Percentiles rank a stretch among this genome's conserved stretches.
These are phyloP conservation scores for Coniella vitis DNA, from an alignment of 2,329 filamentous ascomycete genomes.

Conservation along the genomic window DNA sequence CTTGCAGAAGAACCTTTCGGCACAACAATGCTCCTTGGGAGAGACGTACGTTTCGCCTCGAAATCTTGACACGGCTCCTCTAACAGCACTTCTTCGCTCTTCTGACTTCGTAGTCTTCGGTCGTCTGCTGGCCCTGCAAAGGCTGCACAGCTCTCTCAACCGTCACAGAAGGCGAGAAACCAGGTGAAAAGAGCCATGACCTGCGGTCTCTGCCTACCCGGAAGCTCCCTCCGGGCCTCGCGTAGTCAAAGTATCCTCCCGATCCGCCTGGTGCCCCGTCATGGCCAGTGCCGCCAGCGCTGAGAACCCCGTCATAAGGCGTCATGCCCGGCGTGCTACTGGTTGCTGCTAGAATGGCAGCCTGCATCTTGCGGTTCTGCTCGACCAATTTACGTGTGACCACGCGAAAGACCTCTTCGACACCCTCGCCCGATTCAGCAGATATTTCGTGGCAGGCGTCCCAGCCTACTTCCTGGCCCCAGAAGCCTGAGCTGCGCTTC, in stretches of 20 bases:
- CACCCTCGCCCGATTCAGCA: slow-evolving; percentile 87
- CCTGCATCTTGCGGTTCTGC: slow-evolving; percentile 57
- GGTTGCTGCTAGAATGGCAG: slow-evolving; percentile 49
- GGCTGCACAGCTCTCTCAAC: slow-evolving; percentile 34
- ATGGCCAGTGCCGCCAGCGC: slow-evolving; percentile 11
- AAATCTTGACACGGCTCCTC: not conserved
- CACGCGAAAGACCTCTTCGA: slow-evolving; percentile 88
- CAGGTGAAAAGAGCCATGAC: slow-evolving; percentile 53
- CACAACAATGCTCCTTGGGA: not conserved
- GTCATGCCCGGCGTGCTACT: slow-evolving; percentile 37
- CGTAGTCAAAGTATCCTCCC: slow-evolving; percentile 42
- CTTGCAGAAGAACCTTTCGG: too few species aligned
- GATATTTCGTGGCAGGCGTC: slow-evolving; percentile 96
- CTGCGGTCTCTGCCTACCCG: slow-evolving; percentile 50
- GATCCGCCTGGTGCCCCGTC: slow-evolving; percentile 13
- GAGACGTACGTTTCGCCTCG: too few species aligned
- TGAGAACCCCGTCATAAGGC: slow-evolving; percentile 30
- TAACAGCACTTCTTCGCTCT: slow-evolving; percentile 12
- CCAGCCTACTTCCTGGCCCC: slow-evolving; percentile 91
- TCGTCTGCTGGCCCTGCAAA: slow-evolving; percentile 17
- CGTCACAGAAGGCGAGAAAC: slow-evolving; percentile 45
- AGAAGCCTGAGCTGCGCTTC: slow-evolving; percentile 69
- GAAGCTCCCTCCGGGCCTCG: slow-evolving; percentile 44
- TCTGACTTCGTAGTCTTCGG: slow-evolving; percentile 18
- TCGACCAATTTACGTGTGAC: slow-evolving; percentile 57